phyloP scores from a whole-genome alignment of 2,329 filamentous ascomycete species.

The Fusarium coicis region DNA sequence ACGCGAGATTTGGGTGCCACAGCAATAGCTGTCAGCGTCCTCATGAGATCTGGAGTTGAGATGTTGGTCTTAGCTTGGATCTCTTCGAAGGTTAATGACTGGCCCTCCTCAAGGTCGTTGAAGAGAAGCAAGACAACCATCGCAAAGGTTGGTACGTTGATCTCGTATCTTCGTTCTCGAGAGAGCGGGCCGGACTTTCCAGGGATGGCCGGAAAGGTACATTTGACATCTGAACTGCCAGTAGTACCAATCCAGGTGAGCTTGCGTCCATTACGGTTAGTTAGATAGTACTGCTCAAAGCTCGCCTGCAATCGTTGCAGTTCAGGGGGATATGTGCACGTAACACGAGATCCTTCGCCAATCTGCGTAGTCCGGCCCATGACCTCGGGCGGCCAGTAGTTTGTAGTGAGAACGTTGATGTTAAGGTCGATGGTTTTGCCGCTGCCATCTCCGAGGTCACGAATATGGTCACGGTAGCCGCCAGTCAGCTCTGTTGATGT shows the following conservation, averaged over 20 bases:
- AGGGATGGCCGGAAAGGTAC: conserved; percentile 76
- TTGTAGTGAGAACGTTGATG: conserved; percentile 89
- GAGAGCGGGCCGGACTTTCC: conserved; percentile 72
- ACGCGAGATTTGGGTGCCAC: conserved; percentile 86
- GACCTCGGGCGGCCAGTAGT: conserved; percentile 93
- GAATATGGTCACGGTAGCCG: conserved; percentile 77
- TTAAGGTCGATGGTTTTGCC: conserved; percentile 74
- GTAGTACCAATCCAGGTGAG: conserved; percentile 81
- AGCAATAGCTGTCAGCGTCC: conserved; percentile 83
- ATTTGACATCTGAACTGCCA: conserved; percentile 88
- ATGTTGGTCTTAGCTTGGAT: conserved; percentile 88
- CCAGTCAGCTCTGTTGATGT: conserved; percentile 85
- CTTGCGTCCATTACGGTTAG: conserved; percentile 86
- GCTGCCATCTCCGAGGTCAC: conserved; percentile 59
- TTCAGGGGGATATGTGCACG: conserved; percentile 78
- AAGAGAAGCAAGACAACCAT: conserved; percentile 93
- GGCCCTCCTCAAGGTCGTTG: conserved; percentile 74
- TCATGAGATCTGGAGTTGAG: conserved; percentile 75
- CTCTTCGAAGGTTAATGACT: conserved; percentile 73
- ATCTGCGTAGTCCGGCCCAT: conserved; percentile 72
- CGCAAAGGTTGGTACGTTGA: conserved; percentile 91
- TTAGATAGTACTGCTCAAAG: conserved; percentile 89
- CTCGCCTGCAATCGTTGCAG: conserved; percentile 82
- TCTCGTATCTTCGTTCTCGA: conserved; percentile 81
- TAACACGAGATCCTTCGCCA: conserved; percentile 54